Percentiles rank a stretch among this genome's conserved stretches.
phyloP scores from a whole-genome alignment of 768 basidiomycete species.

The Tulasnella sp. region DNA sequence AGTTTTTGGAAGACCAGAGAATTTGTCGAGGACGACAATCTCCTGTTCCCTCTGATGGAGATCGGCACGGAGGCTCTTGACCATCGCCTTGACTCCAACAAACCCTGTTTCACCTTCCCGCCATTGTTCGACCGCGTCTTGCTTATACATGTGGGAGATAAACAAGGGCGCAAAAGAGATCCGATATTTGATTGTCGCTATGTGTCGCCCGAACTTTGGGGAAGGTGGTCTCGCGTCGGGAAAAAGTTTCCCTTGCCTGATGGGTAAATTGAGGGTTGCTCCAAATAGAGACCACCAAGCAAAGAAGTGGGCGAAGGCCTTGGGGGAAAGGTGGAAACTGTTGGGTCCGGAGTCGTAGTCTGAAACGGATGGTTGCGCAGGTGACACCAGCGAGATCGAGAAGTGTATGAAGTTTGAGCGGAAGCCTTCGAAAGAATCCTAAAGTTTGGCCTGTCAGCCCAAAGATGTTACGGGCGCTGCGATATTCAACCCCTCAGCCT shows the following conservation, averaged over 20 bases:
- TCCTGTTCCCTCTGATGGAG: constrained; percentile 91
- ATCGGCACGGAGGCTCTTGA: constrained; percentile 79
- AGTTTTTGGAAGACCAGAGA: constrained; percentile 47
- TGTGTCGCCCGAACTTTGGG: constrained; percentile 81
- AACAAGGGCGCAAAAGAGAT: constrained; percentile 71
- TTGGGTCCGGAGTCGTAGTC: constrained; percentile 45
- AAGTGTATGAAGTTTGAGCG: constrained; percentile 93
- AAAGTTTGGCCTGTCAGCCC: constrained; percentile 19
- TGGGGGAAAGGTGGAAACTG: constrained; percentile 80
- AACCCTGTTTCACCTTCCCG: constrained; percentile 68
- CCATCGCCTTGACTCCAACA: constrained; percentile 80
- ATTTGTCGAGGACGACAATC: constrained; percentile 52
- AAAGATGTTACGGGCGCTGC: constrained; percentile 6
- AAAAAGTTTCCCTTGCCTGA: constrained; percentile 83
- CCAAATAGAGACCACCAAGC: constrained; percentile 89
- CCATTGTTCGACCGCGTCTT: constrained; percentile 79
- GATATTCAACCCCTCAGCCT: constrained; percentile 28
- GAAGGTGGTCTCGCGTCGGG: constrained; percentile 61
- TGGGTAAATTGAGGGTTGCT: constrained; percentile 68
- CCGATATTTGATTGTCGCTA: constrained; percentile 89
- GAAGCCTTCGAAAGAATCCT: constrained; percentile 81
- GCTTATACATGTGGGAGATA: constrained; percentile 82
- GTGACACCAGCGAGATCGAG: constrained; percentile 76
- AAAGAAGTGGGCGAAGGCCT: constrained; percentile 84
- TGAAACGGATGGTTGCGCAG: constrained; percentile 39